A percentile compares a stretch with the other conserved stretches of the same genome.
phyloP scores from a whole-genome alignment of 176 grass and related monocot species.

The Puya raimondii region DNA sequence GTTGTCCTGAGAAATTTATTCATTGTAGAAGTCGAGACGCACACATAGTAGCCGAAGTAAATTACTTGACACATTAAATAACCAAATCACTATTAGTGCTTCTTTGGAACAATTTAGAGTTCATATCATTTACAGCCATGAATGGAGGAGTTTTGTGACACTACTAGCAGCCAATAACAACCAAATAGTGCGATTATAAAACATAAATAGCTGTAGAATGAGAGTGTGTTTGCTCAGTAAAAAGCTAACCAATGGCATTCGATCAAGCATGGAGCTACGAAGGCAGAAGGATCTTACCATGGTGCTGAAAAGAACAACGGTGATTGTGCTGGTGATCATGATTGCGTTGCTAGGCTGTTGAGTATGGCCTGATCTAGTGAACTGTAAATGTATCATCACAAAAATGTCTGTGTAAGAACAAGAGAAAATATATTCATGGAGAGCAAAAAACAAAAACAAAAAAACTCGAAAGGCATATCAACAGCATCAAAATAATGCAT shows the following conservation, averaged over 20 bases:
- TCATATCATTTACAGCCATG: neutral
- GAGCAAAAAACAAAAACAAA: neutral
- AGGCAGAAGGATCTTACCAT: constrained; percentile 36
- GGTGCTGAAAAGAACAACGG: constrained; percentile 78
- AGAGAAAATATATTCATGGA: neutral
- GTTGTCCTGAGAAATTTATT: neutral
- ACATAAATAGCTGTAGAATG: neutral
- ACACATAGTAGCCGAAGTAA: too few relatives aligned
- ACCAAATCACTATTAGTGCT: too few relatives aligned
- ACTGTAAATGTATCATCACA: constrained; percentile 36
- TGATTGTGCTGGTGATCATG: constrained; percentile 92
- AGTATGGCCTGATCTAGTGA: constrained; percentile 74
- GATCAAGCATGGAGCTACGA: neutral
- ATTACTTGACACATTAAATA: too few relatives aligned
- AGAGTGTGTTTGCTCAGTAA: neutral
- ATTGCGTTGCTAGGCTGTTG: constrained; percentile 77
- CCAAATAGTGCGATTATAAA: constrained; percentile 1
- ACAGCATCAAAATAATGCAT: too few relatives aligned
- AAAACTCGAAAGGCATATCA: neutral
- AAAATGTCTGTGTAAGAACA: neutral
- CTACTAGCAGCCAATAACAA: neutral
- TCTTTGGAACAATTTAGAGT: neutral
- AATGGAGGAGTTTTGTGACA: neutral
- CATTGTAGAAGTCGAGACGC: too few relatives aligned
- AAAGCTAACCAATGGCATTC: neutral